These are phyloP conservation scores for Alternaria angustiovoidea DNA, from an alignment of 2,329 filamentous ascomycete species.

Conservation along the genomic window DNA sequence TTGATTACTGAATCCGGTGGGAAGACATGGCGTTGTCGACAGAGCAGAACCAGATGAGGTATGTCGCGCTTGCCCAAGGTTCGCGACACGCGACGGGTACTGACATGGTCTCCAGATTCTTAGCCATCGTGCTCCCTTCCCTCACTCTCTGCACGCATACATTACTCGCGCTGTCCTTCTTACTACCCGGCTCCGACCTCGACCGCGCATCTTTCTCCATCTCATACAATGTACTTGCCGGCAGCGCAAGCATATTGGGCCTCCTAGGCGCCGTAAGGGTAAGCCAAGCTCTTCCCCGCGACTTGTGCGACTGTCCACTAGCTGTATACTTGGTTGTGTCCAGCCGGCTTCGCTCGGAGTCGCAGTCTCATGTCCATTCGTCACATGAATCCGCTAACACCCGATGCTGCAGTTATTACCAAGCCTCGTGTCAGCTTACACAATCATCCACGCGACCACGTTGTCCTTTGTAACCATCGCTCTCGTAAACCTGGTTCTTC, in stretches of 20 bases:
- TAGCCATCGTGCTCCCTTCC: conserved; percentile 38
- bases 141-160: conserved; percentile 39
- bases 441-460: conserved; percentile 35
- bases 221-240: conserved; percentile 52
- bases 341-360: neutral
- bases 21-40: conserved; percentile 7
- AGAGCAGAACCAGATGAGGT: conserved; percentile 19
- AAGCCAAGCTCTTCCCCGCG: conserved; percentile 24
- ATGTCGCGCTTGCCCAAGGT: conserved; percentile 2
- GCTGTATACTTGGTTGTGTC: neutral
- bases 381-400: conserved; percentile 21
- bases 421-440: conserved; percentile 37
- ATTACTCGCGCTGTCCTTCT: conserved; percentile 34
- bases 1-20: neutral
- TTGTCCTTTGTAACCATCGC: conserved; percentile 39
- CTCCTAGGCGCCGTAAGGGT: conserved; percentile 56
- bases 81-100: neutral
- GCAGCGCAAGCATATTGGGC: conserved; percentile 52
- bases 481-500: conserved; percentile 35
- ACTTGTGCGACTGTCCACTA: neutral
- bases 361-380: neutral
- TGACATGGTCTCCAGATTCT: conserved; percentile 27
- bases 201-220: conserved; percentile 44
- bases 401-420: conserved; percentile 28
- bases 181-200: conserved; percentile 35